Evolutionary conservation across 1,284 basidiomycete genomes (phyloP).

Genomic region (Ganoderma leucocontextum): DNA sequence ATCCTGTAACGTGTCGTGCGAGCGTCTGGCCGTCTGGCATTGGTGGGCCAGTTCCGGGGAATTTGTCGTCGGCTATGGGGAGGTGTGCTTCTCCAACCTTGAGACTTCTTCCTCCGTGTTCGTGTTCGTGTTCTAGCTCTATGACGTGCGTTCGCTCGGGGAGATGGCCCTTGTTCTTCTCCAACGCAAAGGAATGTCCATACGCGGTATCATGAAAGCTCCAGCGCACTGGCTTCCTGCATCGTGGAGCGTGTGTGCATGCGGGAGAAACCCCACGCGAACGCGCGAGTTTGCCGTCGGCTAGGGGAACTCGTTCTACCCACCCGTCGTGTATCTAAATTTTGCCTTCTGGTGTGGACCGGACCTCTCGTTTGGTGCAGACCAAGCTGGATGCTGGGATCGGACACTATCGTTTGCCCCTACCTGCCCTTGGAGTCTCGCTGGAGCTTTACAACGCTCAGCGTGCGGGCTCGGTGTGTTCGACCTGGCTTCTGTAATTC

Average conservation of each 20-base stretch:
- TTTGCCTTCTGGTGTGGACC: neutral
- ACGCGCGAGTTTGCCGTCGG: constrained; percentile 2
- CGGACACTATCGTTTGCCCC: no score
- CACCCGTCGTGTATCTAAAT: neutral
- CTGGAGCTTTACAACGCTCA: neutral
- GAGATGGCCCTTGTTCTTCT: neutral
- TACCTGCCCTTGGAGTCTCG: neutral
- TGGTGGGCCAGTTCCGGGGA: neutral
- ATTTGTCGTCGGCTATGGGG: constrained; percentile 4
- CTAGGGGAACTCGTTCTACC: neutral
- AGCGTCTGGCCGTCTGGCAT: neutral
- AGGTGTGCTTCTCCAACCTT: neutral
- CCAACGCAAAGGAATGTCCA: neutral
- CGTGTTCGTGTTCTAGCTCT: neutral
- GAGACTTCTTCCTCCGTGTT: neutral
- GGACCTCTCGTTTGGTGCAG: neutral
- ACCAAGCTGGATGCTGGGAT: no score
- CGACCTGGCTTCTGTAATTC: neutral
- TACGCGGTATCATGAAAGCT: neutral
- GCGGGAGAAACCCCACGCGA: constrained; percentile 2
- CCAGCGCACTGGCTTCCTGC: neutral
- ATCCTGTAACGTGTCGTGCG: constrained; percentile 1
- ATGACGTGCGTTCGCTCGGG: neutral
- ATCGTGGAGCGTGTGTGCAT: neutral
- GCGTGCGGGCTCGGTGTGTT: neutral